Conservation (phyloP, 1,139 yeast genomes). For the Taphrina communis region DNA sequence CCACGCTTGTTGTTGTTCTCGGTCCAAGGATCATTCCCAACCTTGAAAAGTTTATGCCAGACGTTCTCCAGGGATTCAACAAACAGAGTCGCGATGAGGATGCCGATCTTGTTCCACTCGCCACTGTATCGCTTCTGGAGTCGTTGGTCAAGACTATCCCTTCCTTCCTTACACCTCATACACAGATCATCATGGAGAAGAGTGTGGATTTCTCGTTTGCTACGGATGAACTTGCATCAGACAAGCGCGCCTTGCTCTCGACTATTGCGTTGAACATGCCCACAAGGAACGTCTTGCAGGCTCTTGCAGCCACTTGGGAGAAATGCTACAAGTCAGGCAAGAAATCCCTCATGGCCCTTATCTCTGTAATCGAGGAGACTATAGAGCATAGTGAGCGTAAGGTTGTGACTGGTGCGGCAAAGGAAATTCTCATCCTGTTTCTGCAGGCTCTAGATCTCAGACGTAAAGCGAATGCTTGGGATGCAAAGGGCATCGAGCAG, state of each 20-base stretch:
- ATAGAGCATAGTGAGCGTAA: conserved; percentile 42
- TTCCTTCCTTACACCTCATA: conserved; percentile 74
- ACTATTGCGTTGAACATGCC: conserved; percentile 39
- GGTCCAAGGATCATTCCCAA: conserved; percentile 88
- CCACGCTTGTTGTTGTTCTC: conserved; percentile 69
- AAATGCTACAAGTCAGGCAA: conserved; percentile 39
- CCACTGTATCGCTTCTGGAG: conserved; percentile 74
- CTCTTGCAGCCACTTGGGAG: conserved; percentile 41
- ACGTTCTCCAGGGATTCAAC: conserved; percentile 67
- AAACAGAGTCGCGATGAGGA: conserved; percentile 49
- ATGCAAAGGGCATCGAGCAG: conserved; percentile 75
- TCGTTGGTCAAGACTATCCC: conserved; percentile 84
- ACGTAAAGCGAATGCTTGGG: conserved; percentile 60
- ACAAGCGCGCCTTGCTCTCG: conserved; percentile 33
- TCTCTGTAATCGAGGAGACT: conserved; percentile 42
- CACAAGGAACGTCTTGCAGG: conserved; percentile 40
- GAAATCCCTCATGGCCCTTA: conserved; percentile 36
- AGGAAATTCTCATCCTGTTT: conserved; percentile 73
- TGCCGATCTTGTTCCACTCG: conserved; percentile 49
- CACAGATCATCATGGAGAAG: conserved; percentile 52
- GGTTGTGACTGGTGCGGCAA: conserved; percentile 69
- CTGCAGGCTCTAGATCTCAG: conserved; percentile 71
- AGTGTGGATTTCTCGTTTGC: conserved; percentile 38
- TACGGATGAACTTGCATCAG: conserved; percentile 32
- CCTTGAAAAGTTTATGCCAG: conserved; percentile 83